These are phyloP conservation scores for Alternaria viburni DNA, from an alignment of 2,329 filamentous ascomycete genomes.

Conservation along the genomic window DNA sequence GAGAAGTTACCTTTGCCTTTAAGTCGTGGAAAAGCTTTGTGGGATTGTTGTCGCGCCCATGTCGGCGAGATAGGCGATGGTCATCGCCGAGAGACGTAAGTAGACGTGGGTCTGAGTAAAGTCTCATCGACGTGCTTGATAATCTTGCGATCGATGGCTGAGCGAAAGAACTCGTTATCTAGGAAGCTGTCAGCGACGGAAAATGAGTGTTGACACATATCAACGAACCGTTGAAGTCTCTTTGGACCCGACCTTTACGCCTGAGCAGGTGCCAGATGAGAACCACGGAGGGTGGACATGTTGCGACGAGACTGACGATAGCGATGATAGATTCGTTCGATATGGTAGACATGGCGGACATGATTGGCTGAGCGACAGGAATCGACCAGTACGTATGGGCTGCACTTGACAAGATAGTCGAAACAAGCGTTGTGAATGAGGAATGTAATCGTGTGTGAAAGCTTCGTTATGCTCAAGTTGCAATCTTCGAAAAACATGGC, in stretches of 20 bases:
- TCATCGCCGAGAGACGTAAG: not conserved
- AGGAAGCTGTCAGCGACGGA: accelerated
- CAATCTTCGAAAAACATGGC: too few relatives aligned
- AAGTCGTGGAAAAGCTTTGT: not conserved
- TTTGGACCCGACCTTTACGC: not conserved
- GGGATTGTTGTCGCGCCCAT: accelerated
- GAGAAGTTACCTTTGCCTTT: accelerated
- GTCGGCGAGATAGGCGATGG: not conserved
- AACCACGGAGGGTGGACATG: not conserved
- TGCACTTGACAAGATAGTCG: too few relatives aligned
- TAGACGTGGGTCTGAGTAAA: not conserved
- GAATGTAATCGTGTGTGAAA: too few relatives aligned
- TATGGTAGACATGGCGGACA: not conserved
- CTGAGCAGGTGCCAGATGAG: not conserved
- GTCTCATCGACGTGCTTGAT: not conserved
- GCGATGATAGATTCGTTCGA: not conserved
- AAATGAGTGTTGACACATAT: not conserved
- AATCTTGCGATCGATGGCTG: not conserved
- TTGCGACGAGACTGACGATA: not conserved
- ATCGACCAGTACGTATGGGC: too few relatives aligned
- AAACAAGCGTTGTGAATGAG: too few relatives aligned
- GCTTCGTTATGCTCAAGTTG: too few relatives aligned
- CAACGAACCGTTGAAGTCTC: not conserved
- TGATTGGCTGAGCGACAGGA: not conserved
- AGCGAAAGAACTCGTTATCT: not conserved